Evolutionary conservation across 257 asterid species (phyloP), one percentile per base, ranked within the genome.

Genomic region (Solanum ossicruentum): DNA sequence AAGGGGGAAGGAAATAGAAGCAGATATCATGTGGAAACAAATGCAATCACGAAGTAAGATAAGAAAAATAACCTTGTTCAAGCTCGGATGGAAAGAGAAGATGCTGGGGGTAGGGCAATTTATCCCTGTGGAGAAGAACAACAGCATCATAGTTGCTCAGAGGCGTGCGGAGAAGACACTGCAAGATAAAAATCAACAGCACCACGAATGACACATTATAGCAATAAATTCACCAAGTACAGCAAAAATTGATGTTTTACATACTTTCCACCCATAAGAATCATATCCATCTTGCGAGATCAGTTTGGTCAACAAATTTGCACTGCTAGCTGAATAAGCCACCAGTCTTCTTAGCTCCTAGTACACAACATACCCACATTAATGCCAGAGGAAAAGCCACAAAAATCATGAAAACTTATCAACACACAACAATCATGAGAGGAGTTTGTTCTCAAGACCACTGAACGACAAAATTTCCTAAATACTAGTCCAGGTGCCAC

Each of bases 111-210:
- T 91, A 86, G 75, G 99, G 93, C 87, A 97, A 84, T 88, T 93
- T 97, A 85, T 95, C 97, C 79, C 93, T 85, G 87, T 95, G 99
- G 85, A 97, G 91, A 86, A 97, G 98, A 88, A 97, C 83, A 83
- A 95, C 95, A 11, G 98, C 99, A 83, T 97, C 94, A 86, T 92
- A 97, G 87, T 92, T 92, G 92, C 90, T 90, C 88, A 95, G 92
- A 85, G 99, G 99, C 12, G 98, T 97, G 78, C 99, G 95, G 89
- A 97, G 94, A 88, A 97, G 96, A 90, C 99, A 87, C 99, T 97
- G 96, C 93, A 89, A 39, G 83, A 41, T 20, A 82, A 80, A 71
- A 81, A 82, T 70, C 26, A 81, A 67, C 69, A 71, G 17, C 55
- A 43, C 80, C 52, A 81, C 65, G 67, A 72, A 20, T 57, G 49